Conservation (phyloP, 768 basidiomycete species). For the Xerocomellus chrysenteron region DNA sequence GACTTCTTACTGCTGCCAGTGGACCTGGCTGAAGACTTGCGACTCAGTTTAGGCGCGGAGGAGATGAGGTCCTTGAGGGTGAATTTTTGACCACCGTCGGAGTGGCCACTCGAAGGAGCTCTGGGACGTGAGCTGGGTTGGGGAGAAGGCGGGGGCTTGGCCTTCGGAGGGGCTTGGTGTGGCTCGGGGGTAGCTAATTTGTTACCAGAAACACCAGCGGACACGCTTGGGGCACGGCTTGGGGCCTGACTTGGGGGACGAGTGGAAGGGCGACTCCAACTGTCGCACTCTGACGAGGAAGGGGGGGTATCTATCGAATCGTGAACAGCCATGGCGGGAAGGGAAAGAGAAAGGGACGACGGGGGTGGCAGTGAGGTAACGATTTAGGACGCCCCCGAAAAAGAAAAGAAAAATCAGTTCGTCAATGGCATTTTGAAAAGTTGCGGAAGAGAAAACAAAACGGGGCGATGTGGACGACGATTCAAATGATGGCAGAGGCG, state of each 20-base stretch:
- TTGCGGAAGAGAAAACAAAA: background rate
- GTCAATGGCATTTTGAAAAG: slow-evolving; percentile 7
- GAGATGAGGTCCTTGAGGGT: slow-evolving; percentile 79
- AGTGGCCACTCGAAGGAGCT: slow-evolving; percentile 49
- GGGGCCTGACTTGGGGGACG: slow-evolving; percentile 56
- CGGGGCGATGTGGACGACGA: slow-evolving; percentile 10
- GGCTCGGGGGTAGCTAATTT: slow-evolving; percentile 33
- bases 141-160: slow-evolving; percentile 18
- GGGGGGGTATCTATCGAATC: slow-evolving; percentile 46
- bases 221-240: slow-evolving; percentile 40
- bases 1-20: slow-evolving; percentile 62
- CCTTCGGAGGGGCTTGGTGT: slow-evolving; percentile 22
- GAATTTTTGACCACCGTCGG: slow-evolving; percentile 71
- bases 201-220: slow-evolving; percentile 39
- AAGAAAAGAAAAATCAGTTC: slow-evolving; percentile 9
- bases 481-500: slow-evolving; percentile 11
- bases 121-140: slow-evolving; percentile 31
- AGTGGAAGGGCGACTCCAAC: slow-evolving; percentile 61
- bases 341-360: slow-evolving; percentile 5
- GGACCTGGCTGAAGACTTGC: slow-evolving; percentile 72
- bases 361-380: background rate
- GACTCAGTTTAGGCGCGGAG: slow-evolving; percentile 68
- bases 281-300: slow-evolving; percentile 56
- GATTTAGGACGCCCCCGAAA: background rate
- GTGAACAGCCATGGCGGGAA: slow-evolving; percentile 37